Evolutionary conservation across 2,329 filamentous ascomycete genomes (phyloP).

Genomic region (Alternaria consortialis): DNA sequence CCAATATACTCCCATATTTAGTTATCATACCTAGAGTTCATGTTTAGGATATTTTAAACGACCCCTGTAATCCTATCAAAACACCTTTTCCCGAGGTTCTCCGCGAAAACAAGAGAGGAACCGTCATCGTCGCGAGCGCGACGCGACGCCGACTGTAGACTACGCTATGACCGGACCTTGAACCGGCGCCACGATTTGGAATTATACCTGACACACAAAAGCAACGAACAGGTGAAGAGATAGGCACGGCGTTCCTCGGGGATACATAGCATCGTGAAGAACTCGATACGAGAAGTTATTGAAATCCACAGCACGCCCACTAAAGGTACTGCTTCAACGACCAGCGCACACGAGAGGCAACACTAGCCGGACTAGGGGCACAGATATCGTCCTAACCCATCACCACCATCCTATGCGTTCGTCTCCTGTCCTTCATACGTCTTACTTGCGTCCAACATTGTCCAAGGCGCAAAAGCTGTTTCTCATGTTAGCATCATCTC

Average conservation of each 20-base stretch:
- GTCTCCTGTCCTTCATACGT: constrained; percentile 33
- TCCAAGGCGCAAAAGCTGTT: constrained; percentile 38
- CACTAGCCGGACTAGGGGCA: not conserved
- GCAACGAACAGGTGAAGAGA: not conserved
- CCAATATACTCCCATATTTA: not conserved
- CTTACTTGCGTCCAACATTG: constrained; percentile 28
- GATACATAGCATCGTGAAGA: not conserved
- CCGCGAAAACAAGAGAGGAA: not conserved
- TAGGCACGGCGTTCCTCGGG: too few relatives aligned
- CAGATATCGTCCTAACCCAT: not conserved
- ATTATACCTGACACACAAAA: not conserved
- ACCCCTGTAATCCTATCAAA: not conserved
- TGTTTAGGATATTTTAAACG: not conserved
- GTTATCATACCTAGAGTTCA: not conserved
- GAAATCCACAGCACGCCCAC: not conserved
- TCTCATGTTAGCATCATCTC: constrained; percentile 7
- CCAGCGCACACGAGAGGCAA: not conserved
- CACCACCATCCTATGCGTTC: constrained; percentile 13
- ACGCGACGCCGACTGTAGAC: not conserved
- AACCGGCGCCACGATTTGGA: constrained; percentile 1
- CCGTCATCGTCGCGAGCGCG: not conserved
- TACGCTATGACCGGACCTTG: not conserved
- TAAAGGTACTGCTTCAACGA: not conserved
- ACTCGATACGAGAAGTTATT: not conserved
- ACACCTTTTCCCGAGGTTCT: not conserved